Base-by-base conservation (phyloP, 2,329 filamentous ascomycete species). In the Ploettnerulaceae sp. region DNA sequence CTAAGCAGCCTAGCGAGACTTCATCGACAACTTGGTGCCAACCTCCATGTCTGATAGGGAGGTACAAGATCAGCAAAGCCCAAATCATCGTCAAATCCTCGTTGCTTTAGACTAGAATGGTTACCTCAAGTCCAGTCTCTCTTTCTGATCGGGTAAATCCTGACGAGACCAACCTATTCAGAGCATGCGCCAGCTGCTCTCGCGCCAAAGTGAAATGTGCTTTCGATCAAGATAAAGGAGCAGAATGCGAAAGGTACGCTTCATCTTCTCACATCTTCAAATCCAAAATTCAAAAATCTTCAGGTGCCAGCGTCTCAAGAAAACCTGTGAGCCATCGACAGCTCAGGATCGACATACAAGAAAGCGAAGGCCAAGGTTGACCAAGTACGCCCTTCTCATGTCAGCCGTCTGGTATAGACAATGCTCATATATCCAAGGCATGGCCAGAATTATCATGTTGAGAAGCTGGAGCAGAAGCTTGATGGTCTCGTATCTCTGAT, bases 401-500 rank as follows among this genome's bases (percentile, higher is more conserved):
- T n/a, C n/a, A n/a, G n/a, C n/a, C n/a, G n/a, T n/a, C n/a, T n/a
- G n/a, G n/a, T n/a, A n/a, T n/a, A n/a, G n/a, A n/a, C n/a, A n/a
- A n/a, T n/a, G n/a, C n/a, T n/a, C n/a, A n/a, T n/a, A n/a, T n/a
- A n/a, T n/a, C n/a, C n/a, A n/a, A n/a, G n/a, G n/a, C n/a, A n/a
- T n/a, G n/a, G n/a, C n/a, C n/a, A n/a, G n/a, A n/a, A n/a, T n/a
- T n/a, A n/a, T n/a, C n/a, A n/a, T n/a, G n/a, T n/a, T n/a, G n/a
- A n/a, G n/a, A 38, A 25, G 22, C 21, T 38, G 12, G 35, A 38
- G n/a, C 21, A 38, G 22, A 26, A 25, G 17, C 22, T 38, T 8
- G 35, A 38, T 24, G 35, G 35, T 21, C 25, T 38, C 12, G 35
- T 38, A 5, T 38, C 35, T 26, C 35, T 38, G 5, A 21, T 25